Percentiles rank a stretch among this genome's conserved stretches.
phyloP scores from a whole-genome alignment of 2,329 filamentous ascomycete species.

The Daldinia sp. region DNA sequence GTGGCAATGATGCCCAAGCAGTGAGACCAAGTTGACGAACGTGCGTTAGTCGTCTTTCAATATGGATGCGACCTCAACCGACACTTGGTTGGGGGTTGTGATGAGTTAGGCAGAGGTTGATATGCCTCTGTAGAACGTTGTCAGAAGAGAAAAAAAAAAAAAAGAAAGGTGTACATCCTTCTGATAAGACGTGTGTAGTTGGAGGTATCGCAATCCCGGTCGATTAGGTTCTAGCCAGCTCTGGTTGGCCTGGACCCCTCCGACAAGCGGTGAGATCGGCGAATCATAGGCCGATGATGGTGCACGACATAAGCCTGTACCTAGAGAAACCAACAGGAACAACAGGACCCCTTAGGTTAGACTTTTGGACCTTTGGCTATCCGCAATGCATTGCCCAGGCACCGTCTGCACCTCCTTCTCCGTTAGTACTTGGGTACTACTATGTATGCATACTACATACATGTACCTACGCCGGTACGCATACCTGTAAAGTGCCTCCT shows the following conservation, averaged over 20 bases:
- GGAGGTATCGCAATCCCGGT: conserved; percentile 32
- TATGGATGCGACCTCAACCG: conserved; percentile 12
- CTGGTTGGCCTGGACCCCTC: conserved; percentile 23
- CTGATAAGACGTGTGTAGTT: conserved; percentile 32
- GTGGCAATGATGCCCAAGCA: conserved; percentile 19
- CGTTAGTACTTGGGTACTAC: background rate
- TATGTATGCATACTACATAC: no score
- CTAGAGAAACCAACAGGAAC: conserved; percentile 3
- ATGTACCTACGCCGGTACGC: no score
- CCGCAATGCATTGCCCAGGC: no score
- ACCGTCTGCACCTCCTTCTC: background rate
- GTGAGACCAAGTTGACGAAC: conserved; percentile 23
- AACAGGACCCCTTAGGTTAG: background rate
- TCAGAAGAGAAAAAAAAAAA: conserved; percentile 29
- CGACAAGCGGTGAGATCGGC: conserved; percentile 39
- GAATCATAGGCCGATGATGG: conserved; percentile 41
- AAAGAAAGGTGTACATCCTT: conserved; percentile 19
- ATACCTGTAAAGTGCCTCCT: background rate
- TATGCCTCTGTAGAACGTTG: conserved; percentile 21
- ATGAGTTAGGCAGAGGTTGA: conserved; percentile 22
- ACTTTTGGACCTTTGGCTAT: background rate
- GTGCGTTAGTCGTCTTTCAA: conserved; percentile 8
- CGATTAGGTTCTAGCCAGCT: conserved; percentile 31
- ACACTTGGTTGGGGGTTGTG: conserved; percentile 22
- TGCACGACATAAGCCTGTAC: conserved; percentile 33